Evolutionary conservation across 345 rosid genomes (phyloP).

Genomic region (Schrenkiella parvula): DNA sequence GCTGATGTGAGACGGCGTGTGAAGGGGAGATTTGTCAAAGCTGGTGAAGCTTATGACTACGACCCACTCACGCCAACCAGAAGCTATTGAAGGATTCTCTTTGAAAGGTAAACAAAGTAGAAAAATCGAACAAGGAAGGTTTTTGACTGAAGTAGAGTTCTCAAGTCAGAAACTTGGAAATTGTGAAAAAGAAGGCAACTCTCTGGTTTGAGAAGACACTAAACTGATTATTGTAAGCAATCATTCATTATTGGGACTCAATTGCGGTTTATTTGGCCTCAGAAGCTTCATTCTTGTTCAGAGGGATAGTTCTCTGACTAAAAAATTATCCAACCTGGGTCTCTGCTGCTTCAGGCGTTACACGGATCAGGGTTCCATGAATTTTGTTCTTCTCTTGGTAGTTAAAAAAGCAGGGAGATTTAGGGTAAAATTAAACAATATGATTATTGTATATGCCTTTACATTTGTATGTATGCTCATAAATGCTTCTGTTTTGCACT

Average conservation of each 20-base stretch:
- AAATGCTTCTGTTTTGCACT: constrained; percentile 7
- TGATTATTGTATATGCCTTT: constrained; percentile 26
- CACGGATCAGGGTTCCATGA: constrained; percentile 30
- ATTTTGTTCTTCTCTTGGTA: constrained; percentile 27
- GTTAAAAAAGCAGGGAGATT: constrained; percentile 20
- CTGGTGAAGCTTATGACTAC: constrained; percentile 93
- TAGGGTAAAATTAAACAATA: constrained; percentile 17
- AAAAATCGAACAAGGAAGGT: constrained; percentile 1
- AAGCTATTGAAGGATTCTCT: constrained; percentile 55
- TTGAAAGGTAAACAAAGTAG: constrained; percentile 14
- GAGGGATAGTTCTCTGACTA: constrained; percentile 1
- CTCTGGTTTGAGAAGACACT: constrained; percentile 12
- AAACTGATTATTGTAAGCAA: constrained; percentile 20
- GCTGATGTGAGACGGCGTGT: constrained; percentile 97
- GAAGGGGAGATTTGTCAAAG: constrained; percentile 93
- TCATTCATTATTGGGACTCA: constrained; percentile 22
- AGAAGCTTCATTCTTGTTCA: constrained; percentile 22
- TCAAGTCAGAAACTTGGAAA: constrained; percentile 21
- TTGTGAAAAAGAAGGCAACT: constrained; percentile 21
- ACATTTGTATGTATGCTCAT: constrained; percentile 16
- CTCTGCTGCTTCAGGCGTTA: constrained; percentile 17
- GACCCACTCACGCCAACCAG: constrained; percentile 79
- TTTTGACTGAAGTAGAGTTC: constrained; percentile 25
- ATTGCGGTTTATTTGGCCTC: background rate
- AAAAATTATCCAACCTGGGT: background rate